Evolutionary conservation across 2,329 filamentous ascomycete species (phyloP).

Genomic region (Trichoderma atrobrunneum): DNA sequence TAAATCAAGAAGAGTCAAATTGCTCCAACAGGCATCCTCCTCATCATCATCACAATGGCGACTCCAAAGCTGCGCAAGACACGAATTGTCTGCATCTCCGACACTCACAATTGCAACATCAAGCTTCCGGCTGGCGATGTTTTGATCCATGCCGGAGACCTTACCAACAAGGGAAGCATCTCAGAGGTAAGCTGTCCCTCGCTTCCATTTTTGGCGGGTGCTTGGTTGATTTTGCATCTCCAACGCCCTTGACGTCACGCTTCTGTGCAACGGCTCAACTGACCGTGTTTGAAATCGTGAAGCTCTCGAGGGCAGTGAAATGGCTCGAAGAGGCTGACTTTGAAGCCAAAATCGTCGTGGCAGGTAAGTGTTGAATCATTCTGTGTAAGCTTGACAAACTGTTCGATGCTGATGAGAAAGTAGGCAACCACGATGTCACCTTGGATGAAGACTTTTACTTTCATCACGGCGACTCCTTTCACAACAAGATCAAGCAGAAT

Average conservation of each 20-base stretch:
- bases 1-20: not conserved
- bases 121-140: constrained; percentile 70
- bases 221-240: not conserved
- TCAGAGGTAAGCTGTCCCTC: constrained; percentile 42
- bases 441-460: constrained; percentile 63
- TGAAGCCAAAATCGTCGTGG: constrained; percentile 67
- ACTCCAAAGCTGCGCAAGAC: constrained; percentile 42
- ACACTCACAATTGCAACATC: constrained; percentile 67
- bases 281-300: not conserved
- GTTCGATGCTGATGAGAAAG: not conserved
- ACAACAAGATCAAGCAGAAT: constrained; percentile 55
- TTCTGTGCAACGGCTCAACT: not conserved
- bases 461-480: constrained; percentile 51
- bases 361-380: constrained; percentile 45
- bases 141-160: constrained; percentile 71
- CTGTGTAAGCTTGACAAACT: too few relatives aligned
- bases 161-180: constrained; percentile 69
- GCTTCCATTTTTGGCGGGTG: not conserved
- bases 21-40: not conserved
- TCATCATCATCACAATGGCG: constrained; percentile 13
- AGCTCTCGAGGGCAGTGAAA: constrained; percentile 57
- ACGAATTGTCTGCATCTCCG: constrained; percentile 71
- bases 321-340: constrained; percentile 69
- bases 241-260: constrained; percentile 10
- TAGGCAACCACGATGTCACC: constrained; percentile 74